Evolutionary conservation across 2,329 filamentous ascomycete species (phyloP), one percentile per base, ranked within the genome.

Genomic region (Metarhizium humberi): DNA sequence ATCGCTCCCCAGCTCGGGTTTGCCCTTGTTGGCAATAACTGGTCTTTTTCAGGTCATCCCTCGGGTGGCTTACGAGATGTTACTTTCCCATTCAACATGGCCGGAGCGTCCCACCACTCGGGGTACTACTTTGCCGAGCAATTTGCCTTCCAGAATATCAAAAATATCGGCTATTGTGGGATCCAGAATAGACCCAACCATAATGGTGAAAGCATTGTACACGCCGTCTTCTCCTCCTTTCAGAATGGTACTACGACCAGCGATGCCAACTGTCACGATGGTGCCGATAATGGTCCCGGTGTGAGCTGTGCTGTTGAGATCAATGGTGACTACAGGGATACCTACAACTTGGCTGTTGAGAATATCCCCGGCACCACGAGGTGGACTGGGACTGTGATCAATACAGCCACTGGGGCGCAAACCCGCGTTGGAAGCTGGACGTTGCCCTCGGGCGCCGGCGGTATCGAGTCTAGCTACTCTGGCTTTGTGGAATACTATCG

Each of bases 231-330:
- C 55, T 64, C 63, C 7, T 58, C 58, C 3, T 65, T 63, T 50
- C 51, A 57, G 14, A 25, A 5, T 0, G 60, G 59, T 25, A 57
- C 62, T 4, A 64, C 53, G 0, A 58, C 58, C 2, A 20, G 10
- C 6, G 53, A 64, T 32, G 14, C 54, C 0, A 61, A 62, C 38
- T 65, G 66, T 61, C 2, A 61, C 48, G 1, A 60, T 51, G 55
- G 65, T 34, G 60, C 67, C 56, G 60, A 70, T 52, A 55, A 62
- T 55, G 50, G 64, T 47, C 58, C 64, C 53, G 55, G 62, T 10
- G 56, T 64, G 8, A 62, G 64, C 54, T 62, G 62, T 54, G 42
- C 58, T 18, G 8, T 63, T 4, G 57, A 60, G 2, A 50, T 64
- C 6, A 29, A 45, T 0, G 56, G 55, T 3, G 53, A 58, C 34